Percentiles rank a stretch among this genome's conserved stretches.
These are phyloP conservation scores for Boletus rubroflammeus DNA, from an alignment of 768 basidiomycete genomes.

Conservation along the genomic window DNA sequence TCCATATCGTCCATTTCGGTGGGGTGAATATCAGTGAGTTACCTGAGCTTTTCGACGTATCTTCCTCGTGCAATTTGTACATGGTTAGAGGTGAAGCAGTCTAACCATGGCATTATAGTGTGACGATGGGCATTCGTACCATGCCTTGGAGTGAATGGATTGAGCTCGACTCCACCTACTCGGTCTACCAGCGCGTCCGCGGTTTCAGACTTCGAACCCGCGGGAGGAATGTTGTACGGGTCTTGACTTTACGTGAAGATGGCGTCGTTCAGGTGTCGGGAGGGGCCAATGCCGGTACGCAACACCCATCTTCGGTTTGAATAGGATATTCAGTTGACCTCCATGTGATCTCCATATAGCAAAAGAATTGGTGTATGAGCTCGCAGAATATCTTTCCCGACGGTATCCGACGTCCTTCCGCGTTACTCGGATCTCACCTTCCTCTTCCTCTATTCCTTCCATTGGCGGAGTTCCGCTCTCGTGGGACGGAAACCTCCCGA, in stretches of 20 bases:
- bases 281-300: slow-evolving; percentile 29
- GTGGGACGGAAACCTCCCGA: slow-evolving; percentile 43
- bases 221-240: slow-evolving; percentile 44
- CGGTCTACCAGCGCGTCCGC: slow-evolving; percentile 52
- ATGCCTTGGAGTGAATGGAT: slow-evolving; percentile 77
- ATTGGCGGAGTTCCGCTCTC: slow-evolving; percentile 28
- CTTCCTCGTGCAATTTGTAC: not conserved
- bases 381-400: slow-evolving; percentile 61
- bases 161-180: slow-evolving; percentile 61
- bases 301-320: not conserved
- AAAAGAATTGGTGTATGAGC: slow-evolving; percentile 63
- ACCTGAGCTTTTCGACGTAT: not conserved
- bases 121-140: slow-evolving; percentile 64
- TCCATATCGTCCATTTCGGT: slow-evolving; percentile 61
- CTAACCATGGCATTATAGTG: slow-evolving; percentile 33
- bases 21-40: slow-evolving; percentile 61
- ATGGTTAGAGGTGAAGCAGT: not conserved
- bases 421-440: slow-evolving; percentile 38
- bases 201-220: slow-evolving; percentile 51
- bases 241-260: slow-evolving; percentile 42
- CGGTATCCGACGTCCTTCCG: slow-evolving; percentile 59
- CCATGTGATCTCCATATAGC: slow-evolving; percentile 37
- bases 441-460: slow-evolving; percentile 9
- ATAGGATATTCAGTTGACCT: not conserved
- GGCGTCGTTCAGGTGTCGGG: slow-evolving; percentile 33